phyloP scores from a whole-genome alignment of 2,329 filamentous ascomycete species.

The Bipolaris cookei region DNA sequence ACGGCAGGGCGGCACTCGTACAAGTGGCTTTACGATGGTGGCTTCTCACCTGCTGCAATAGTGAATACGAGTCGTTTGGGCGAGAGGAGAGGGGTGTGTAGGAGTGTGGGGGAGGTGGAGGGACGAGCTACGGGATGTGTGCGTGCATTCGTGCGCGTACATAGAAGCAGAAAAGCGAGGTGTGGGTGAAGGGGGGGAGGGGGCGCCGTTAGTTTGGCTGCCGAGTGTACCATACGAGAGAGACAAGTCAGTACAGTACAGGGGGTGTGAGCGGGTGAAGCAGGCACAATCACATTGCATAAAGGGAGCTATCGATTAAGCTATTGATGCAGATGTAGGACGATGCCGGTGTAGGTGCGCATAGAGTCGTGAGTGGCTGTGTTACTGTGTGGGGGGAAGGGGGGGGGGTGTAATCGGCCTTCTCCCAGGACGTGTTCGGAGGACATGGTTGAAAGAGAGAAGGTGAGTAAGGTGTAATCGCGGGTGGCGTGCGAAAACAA shows the following conservation, averaged over 20 bases:
- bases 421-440: conserved; percentile 2
- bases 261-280: conserved; percentile 10
- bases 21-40: neutral
- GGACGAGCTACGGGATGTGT: neutral
- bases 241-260: neutral
- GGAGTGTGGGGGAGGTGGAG: neutral
- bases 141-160: neutral
- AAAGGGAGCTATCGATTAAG: conserved; percentile 16
- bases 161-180: conserved; percentile 1
- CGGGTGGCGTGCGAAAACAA: neutral
- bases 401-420: neutral
- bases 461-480: neutral
- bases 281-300: conserved; percentile 19
- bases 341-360: conserved; percentile 1
- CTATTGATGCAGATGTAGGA: conserved; percentile 12
- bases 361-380: neutral
- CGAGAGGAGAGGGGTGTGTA: neutral
- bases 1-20: neutral
- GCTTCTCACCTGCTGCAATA: neutral
- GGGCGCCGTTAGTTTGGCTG: neutral
- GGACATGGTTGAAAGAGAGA: conserved; percentile 9
- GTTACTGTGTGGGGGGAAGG: neutral
- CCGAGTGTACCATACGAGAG: neutral
- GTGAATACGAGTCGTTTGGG: neutral
- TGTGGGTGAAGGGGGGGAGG: neutral